Conservation (phyloP, 495 filamentous ascomycete species). For the Aspergillus bridgeri region DNA sequence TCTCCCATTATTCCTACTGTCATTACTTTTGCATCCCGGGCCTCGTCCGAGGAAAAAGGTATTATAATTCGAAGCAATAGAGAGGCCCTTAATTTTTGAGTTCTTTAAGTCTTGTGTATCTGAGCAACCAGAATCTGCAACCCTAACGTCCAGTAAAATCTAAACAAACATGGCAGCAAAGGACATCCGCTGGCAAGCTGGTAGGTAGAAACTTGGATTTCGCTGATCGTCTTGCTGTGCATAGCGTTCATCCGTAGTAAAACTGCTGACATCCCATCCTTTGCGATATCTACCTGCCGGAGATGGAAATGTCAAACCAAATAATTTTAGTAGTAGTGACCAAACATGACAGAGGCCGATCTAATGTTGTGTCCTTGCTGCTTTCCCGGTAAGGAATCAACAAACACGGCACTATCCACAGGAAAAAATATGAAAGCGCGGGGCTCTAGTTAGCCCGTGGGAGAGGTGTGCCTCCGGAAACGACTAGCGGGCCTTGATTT, state of each 20-base stretch:
- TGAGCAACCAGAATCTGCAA: background rate
- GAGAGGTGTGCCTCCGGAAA: constrained; percentile 34
- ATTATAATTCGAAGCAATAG: background rate
- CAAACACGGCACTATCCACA: background rate
- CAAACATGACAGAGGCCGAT: background rate
- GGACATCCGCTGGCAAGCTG: background rate
- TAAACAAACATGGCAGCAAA: background rate
- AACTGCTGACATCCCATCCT: too few relatives aligned
- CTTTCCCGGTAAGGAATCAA: background rate
- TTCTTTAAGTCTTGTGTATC: background rate
- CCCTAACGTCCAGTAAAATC: background rate
- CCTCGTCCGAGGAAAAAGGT: too few relatives aligned
- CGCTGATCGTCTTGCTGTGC: background rate
- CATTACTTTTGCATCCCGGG: background rate
- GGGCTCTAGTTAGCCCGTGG: constrained; percentile 24
- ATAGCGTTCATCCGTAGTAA: background rate
- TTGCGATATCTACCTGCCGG: constrained; percentile 4
- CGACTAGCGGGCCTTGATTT: constrained; percentile 42
- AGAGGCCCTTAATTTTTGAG: background rate
- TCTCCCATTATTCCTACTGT: background rate
- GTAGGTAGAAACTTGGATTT: background rate
- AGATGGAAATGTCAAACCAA: background rate
- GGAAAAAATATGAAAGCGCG: background rate
- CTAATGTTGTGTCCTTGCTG: background rate
- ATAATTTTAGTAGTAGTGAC: background rate